Evolutionary conservation across 345 rosid genomes (phyloP), one percentile per base, ranked within the genome.

Genomic region (Kandelia obovata): DNA sequence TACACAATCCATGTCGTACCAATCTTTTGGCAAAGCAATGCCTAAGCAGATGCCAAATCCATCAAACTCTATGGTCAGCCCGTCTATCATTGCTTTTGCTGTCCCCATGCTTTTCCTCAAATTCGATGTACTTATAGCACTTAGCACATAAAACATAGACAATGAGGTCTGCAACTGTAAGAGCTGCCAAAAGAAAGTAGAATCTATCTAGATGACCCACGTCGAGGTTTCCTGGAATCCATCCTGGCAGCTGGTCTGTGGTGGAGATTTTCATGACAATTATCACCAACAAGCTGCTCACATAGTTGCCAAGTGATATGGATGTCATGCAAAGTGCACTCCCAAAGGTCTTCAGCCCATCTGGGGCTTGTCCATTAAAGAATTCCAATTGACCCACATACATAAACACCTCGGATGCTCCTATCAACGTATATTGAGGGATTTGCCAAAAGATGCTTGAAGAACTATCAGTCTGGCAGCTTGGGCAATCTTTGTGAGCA

Each of bases 371-470:
- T 20, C 35, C 73, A 23, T 77, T 72, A n/a, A 77, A 77, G 76
- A 77, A 77, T 31, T 77, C 80, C 15, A 77, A 23, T 51, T 76
- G 80, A 3, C 80, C 76, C 6, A 77, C 81, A 5, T 73, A 73
- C 81, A 78, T 78, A 64, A 78, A 78, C 51, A 78, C 81, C 61
- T 78, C 81, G 1, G 81, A 78, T 13, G 81, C 81, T 53, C 81
- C 81, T 30, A 78, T 58, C 37, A 76, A 65, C 5, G 52, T 69
- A 49, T 76, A 76, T 19, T 76, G 80, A 26, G 80, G 80, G 32
- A 67, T 53, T 35, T 71, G 81, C 81, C 81, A 77, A 0, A 77
- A 65, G 52, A 77, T 77, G 71, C 81, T 77, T 55, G 73, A 26
- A 13, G 79, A 76, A 43, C 47, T 39, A 9, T 30, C 34, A 26